Evolutionary conservation across 106 monocot species (phyloP), one percentile per base, ranked within the genome.

Genomic region (Ottelia alismoides): DNA sequence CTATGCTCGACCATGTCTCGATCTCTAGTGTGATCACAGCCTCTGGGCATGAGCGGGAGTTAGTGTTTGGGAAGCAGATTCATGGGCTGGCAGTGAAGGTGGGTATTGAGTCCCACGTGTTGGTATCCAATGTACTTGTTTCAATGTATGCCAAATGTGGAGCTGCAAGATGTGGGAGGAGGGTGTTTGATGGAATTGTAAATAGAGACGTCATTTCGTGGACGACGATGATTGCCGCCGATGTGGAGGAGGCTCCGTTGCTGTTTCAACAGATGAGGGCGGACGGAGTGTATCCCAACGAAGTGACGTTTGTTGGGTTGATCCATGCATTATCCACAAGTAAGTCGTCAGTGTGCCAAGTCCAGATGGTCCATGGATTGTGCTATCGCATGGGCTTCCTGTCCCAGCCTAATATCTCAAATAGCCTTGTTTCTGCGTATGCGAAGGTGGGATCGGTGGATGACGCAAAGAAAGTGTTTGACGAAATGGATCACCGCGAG

Each of bases 221-320:
- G 96, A 96, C 96, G 28, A 82, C 81, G n/a, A 72, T 85, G 67
- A 96, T 96, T 14, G 88, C 84, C 0, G 57, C 80, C 0, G 65
- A 88, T 51, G 21, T 46, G 1, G 66, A 71, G 27, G 59, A 68
- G 47, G 74, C 88, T 3, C 24, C 79, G 26, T 2, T 48, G 24
- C 60, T 72, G 4, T 96, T 85, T 52, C 81, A 76, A 45, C 52
- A 28, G 29, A 96, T 96, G 96, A 65, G 69, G 28, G 24, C 25
- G 35, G 61, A 73, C 26, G 76, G 68, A 3, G 63, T 85, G 26
- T 45, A 63, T 30, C 85, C 96, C 0, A 89, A 96, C 31, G 74
- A 80, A 51, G 89, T 88, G 47, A 89, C 88, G 0, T 79, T 85
- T 47, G 69, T 84, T 20, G 74, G 74, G 9, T 56, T 96, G 58